Conservation (phyloP, 345 rosid species). For the Brassica carinata region DNA sequence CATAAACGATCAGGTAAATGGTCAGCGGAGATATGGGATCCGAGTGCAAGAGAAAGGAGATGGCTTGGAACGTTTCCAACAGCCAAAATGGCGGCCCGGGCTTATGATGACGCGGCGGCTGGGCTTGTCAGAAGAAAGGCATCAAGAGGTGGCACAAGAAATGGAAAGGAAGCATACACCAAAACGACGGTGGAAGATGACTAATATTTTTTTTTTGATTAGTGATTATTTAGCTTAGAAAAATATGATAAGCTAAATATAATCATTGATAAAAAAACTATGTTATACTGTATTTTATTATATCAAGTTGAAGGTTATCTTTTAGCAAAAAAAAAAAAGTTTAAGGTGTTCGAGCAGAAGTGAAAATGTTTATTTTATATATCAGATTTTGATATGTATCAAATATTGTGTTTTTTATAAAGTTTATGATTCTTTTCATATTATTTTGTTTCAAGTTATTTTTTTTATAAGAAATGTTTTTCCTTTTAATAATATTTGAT, state of each 20-base stretch:
- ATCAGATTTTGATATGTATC: neutral
- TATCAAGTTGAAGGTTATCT: neutral
- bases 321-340: neutral
- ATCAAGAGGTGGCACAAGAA: neutral
- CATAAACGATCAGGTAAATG: conserved; percentile 1
- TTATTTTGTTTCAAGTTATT: neutral
- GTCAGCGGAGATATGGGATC: conserved; percentile 16
- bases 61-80: conserved; percentile 8
- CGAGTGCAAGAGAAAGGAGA: neutral
- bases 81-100: neutral
- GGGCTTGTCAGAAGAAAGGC: neutral
- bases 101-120: neutral
- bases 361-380: neutral
- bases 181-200: neutral
- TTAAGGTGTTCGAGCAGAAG: neutral
- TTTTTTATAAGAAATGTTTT: neutral
- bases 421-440: neutral
- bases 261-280: neutral
- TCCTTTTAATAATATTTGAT: neutral
- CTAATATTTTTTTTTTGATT: neutral
- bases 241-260: neutral
- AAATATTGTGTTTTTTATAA: neutral
- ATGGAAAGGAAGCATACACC: neutral
- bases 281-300: neutral
- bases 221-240: neutral